phyloP scores from a whole-genome alignment of 805 yeast genomes.

The Danielia oregonensis region DNA sequence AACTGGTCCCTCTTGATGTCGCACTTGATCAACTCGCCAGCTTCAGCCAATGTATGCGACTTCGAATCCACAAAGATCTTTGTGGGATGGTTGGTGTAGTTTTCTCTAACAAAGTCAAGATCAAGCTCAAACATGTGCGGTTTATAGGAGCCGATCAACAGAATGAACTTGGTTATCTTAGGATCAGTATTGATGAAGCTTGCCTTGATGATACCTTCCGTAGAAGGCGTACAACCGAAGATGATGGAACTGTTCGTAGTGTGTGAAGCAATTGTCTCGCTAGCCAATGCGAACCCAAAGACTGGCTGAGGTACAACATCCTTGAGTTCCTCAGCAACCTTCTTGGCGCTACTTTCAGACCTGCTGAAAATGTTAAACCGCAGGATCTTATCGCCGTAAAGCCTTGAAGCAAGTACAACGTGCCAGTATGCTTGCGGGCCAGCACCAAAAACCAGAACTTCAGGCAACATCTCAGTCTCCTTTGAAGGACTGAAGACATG shows the following conservation, averaged over 20 bases:
- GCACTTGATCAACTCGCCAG: slow-evolving; percentile 60
- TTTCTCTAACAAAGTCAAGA: slow-evolving; percentile 30
- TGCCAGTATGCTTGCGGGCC: slow-evolving; percentile 71
- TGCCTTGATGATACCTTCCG: slow-evolving; percentile 41
- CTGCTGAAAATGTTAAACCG: slow-evolving; percentile 47
- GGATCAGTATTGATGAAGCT: slow-evolving; percentile 28
- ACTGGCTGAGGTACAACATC: slow-evolving; percentile 21
- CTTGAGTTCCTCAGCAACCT: slow-evolving; percentile 21
- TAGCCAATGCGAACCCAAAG: slow-evolving; percentile 4
- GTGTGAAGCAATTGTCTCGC: slow-evolving; percentile 14
- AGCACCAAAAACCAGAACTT: slow-evolving; percentile 49
- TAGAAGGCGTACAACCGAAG: slow-evolving; percentile 60
- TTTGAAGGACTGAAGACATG: slow-evolving; percentile 13
- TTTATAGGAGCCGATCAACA: slow-evolving; percentile 64
- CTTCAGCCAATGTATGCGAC: slow-evolving; percentile 53
- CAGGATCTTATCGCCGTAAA: slow-evolving; percentile 35
- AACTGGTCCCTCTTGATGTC: slow-evolving; percentile 35
- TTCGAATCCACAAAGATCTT: slow-evolving; percentile 58
- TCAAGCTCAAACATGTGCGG: slow-evolving; percentile 67
- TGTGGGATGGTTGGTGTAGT: slow-evolving; percentile 29
- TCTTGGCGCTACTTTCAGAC: slow-evolving; percentile 36
- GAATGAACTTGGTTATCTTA: slow-evolving; percentile 36
- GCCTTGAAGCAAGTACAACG: slow-evolving; percentile 36
- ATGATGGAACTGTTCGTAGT: slow-evolving; percentile 44
- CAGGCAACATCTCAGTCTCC: slow-evolving; percentile 17